Base-by-base conservation (phyloP, 345 rosid genomes). In the Rubroshorea leprosula region DNA sequence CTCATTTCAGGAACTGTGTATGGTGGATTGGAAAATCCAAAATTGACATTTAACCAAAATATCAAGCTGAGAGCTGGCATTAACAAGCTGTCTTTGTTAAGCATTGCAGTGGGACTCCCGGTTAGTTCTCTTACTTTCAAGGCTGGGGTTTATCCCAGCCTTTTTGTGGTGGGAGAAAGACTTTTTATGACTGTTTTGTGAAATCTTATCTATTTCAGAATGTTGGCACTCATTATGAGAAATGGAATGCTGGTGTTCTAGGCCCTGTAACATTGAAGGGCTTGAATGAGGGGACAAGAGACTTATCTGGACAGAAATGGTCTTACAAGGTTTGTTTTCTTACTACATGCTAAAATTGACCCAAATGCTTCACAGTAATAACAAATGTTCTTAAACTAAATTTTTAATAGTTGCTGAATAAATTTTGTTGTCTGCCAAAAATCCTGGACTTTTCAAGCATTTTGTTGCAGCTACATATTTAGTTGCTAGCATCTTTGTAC, bases 301-400 rank as follows among this genome's bases (percentile, higher is more conserved):
- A 93, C 67, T 66, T 93, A 78, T 76, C 97, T 10, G 71, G 78
- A 80, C 83, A 83, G 84, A 85, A 85, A 62, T 93, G 99, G 99
- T 73, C 95, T 27, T 85, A 93, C 74, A 87, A 89, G 99, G 99
- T 92, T 38, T 23, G 63, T 58, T 23, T 24, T 15, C 51, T 51
- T 27, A 27, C n/a, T n/a, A n/a, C 17, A 4, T 35, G 55, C 35
- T 11, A 23, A 19, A 24, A 10, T 8, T n/a, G n/a, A n/a, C n/a
- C n/a, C n/a, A n/a, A n/a, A n/a, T n/a, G n/a, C n/a, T n/a, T n/a
- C n/a, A n/a, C n/a, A n/a, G n/a, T n/a, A n/a, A n/a, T n/a, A n/a
- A n/a, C n/a, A n/a, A n/a, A n/a, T n/a, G n/a, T n/a, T n/a, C n/a
- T n/a, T n/a, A n/a, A n/a, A n/a, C n/a, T n/a, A n/a, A n/a, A n/a